Conservation (phyloP, 2,329 filamentous ascomycete genomes). For the Penicillium sp. region DNA sequence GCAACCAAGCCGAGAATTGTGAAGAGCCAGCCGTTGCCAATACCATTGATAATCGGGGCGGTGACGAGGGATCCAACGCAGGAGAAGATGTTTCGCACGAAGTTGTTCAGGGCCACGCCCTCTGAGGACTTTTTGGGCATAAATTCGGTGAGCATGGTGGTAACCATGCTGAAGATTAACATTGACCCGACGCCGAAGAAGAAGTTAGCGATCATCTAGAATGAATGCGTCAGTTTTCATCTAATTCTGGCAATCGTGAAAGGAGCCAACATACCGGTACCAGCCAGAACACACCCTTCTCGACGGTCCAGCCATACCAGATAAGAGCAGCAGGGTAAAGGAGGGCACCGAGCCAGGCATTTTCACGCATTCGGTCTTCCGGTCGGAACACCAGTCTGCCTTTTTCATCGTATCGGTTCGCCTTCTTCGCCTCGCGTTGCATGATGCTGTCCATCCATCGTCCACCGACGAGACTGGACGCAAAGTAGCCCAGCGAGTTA, state of each 20-base stretch:
- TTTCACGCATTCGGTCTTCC: slow-evolving; percentile 80
- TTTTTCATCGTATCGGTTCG: slow-evolving; percentile 64
- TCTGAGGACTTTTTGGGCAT: slow-evolving; percentile 69
- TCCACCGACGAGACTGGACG: slow-evolving; percentile 67
- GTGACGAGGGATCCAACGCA: slow-evolving; percentile 69
- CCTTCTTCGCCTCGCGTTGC: slow-evolving; percentile 69
- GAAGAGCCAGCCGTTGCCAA: slow-evolving; percentile 75
- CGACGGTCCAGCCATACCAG: slow-evolving; percentile 73
- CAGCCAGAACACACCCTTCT: slow-evolving; percentile 63
- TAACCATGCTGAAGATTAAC: slow-evolving; percentile 71
- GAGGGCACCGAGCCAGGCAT: slow-evolving; percentile 71
- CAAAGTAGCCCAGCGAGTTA: slow-evolving; percentile 68
- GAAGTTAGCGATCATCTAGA: slow-evolving; percentile 61
- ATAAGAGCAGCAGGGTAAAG: slow-evolving; percentile 69
- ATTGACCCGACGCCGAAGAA: slow-evolving; percentile 75
- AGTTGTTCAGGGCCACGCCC: slow-evolving; percentile 79
- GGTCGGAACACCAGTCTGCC: slow-evolving; percentile 68
- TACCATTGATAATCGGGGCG: slow-evolving; percentile 66
- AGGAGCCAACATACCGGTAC: slow-evolving; percentile 46
- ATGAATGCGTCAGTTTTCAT: not conserved
- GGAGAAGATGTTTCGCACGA: slow-evolving; percentile 73
- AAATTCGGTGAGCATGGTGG: slow-evolving; percentile 84
- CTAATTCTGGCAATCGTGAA: not conserved
- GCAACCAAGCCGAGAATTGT: slow-evolving; percentile 59
- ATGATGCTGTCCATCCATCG: slow-evolving; percentile 80